Conservation (phyloP, 164 flowering plant genomes). For the Annona cherimola region DNA sequence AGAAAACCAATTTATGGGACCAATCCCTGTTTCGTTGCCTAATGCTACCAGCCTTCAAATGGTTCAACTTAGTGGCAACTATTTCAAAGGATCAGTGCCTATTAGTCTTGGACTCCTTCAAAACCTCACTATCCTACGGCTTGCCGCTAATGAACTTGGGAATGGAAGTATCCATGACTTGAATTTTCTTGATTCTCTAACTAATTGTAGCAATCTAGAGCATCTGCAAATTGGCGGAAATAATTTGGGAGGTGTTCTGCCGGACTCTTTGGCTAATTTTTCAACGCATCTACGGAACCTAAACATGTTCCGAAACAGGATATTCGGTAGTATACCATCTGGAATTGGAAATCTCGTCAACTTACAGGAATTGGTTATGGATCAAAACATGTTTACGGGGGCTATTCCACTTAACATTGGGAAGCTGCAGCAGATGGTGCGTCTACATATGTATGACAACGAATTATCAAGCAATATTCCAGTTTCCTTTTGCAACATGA, state of each 20-base stretch:
- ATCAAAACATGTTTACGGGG: not conserved
- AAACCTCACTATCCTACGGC: no score
- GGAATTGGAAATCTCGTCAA: not conserved
- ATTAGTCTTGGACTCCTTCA: slow-evolving; percentile 6
- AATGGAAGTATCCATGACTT: not conserved
- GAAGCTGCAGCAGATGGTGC: not conserved
- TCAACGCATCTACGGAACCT: not conserved
- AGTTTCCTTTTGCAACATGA: not conserved
- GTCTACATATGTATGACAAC: not conserved
- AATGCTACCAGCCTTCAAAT: not conserved
- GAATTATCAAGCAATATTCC: not conserved
- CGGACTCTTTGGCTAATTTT: not conserved
- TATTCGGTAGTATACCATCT: not conserved
- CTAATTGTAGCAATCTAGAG: slow-evolving; percentile 1
- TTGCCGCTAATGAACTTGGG: no score
- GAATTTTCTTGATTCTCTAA: slow-evolving; percentile 6
- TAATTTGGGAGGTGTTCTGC: not conserved
- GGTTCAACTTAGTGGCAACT: not conserved
- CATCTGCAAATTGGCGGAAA: not conserved
- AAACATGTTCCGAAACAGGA: no score
- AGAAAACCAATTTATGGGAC: not conserved
- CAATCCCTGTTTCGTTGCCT: slow-evolving; percentile 7
- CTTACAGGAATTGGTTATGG: not conserved
- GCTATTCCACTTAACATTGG: slow-evolving; percentile 1
- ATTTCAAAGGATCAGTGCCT: slow-evolving; percentile 9